Conservation (phyloP, 305 asterid genomes). For the Salvia sclarea region DNA sequence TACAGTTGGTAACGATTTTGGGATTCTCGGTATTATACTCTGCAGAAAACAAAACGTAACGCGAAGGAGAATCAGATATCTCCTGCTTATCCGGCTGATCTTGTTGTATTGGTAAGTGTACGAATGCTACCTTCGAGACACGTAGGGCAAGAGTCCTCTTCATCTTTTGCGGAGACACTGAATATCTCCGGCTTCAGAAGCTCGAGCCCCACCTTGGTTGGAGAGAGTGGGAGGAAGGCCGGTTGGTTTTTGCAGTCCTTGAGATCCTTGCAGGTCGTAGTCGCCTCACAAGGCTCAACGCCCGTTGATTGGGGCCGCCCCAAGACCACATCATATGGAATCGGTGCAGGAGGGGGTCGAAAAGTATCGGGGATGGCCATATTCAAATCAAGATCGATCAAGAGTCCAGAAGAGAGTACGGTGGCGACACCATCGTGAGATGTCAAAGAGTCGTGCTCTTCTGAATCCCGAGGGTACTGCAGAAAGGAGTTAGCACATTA, state of each 20-base stretch:
- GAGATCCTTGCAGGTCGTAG: conserved; percentile 31
- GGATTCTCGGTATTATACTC: conserved; percentile 71
- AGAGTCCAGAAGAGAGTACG: conserved; percentile 43
- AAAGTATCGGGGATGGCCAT: conserved; percentile 62
- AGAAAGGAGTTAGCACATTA: conserved; percentile 26
- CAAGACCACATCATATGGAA: conserved; percentile 59
- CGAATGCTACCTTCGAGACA: conserved; percentile 67
- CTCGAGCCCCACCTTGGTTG: conserved; percentile 42
- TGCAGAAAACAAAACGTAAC: conserved; percentile 31
- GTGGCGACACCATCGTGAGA: conserved; percentile 55
- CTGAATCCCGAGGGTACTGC: conserved; percentile 58
- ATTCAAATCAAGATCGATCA: conserved; percentile 59
- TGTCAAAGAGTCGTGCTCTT: conserved; percentile 59
- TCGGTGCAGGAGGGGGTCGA: conserved; percentile 62
- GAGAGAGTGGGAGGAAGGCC: conserved; percentile 40
- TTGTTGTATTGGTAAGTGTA: neutral
- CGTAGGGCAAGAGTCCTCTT: conserved; percentile 71
- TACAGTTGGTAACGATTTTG: conserved; percentile 59
- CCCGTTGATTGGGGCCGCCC: conserved; percentile 43
- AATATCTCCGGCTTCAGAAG: conserved; percentile 37
- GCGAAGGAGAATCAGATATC: neutral
- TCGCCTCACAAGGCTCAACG: conserved; percentile 37
- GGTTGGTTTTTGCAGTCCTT: conserved; percentile 42
- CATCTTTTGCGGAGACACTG: conserved; percentile 36
- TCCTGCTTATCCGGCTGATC: too few species aligned